phyloP scores from a whole-genome alignment of 371 early-diverging fungal species.

The Rhizopus stolonifer region DNA sequence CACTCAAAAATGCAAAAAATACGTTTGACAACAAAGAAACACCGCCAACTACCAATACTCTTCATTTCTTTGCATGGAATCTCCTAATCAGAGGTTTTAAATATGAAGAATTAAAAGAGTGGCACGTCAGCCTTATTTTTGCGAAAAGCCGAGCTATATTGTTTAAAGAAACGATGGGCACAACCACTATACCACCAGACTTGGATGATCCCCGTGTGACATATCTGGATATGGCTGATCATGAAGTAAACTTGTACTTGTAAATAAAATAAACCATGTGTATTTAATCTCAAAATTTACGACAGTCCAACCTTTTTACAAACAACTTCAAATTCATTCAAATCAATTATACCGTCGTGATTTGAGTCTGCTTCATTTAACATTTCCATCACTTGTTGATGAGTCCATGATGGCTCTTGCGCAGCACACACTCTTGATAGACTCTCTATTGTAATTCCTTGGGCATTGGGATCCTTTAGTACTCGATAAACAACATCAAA shows the following conservation, averaged over 20 bases:
- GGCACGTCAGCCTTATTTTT: too few species aligned
- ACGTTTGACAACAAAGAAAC: background rate
- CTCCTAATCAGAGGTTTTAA: background rate
- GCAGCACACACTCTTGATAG: constrained; percentile 23
- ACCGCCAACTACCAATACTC: background rate
- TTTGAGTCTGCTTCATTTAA: constrained; percentile 39
- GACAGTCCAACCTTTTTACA: constrained; percentile 31
- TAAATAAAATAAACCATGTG: background rate
- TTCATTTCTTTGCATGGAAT: background rate
- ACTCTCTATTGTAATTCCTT: constrained; percentile 33
- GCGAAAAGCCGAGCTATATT: background rate
- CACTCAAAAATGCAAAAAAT: background rate
- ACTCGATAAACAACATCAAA: constrained; percentile 21
- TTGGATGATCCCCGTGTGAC: background rate
- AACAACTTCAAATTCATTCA: constrained; percentile 29
- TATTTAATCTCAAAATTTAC: background rate
- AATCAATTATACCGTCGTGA: constrained; percentile 42
- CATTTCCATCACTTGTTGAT: constrained; percentile 38
- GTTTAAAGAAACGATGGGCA: background rate
- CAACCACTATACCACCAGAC: background rate
- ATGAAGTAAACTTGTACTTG: background rate
- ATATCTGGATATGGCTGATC: background rate
- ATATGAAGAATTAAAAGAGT: too few species aligned
- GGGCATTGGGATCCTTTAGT: constrained; percentile 17
- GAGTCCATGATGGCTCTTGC: constrained; percentile 29